Percentiles rank a stretch among this genome's conserved stretches.
Conservation (phyloP, 2,329 filamentous ascomycete genomes). For the Aspergillus sp. region DNA sequence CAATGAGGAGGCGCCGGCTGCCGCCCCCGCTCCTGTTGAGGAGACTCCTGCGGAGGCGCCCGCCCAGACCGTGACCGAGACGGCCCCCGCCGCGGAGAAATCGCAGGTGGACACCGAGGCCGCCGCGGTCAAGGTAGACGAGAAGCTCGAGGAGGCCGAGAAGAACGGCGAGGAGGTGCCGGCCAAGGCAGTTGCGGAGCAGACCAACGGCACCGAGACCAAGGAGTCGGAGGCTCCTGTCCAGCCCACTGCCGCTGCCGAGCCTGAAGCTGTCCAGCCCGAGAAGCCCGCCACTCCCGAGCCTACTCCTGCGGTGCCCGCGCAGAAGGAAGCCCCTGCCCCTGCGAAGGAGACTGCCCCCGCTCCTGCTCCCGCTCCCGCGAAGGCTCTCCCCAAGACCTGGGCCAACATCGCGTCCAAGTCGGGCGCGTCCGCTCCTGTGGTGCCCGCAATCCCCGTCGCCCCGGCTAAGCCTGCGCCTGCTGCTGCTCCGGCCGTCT, state of each 20-base stretch:
- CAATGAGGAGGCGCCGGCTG: conserved; percentile 35
- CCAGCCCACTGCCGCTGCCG: background rate
- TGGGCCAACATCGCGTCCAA: conserved; percentile 61
- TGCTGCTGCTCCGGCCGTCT: conserved; percentile 27
- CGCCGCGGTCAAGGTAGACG: conserved; percentile 60
- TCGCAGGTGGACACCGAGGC: conserved; percentile 36
- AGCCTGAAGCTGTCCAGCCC: conserved; percentile 38
- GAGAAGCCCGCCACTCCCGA: conserved; percentile 67
- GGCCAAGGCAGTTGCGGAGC: conserved; percentile 26
- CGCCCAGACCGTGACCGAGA: conserved; percentile 44
- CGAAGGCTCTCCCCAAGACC: conserved; percentile 58
- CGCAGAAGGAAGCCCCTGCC: conserved; percentile 37
- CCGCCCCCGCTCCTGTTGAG: conserved; percentile 40
- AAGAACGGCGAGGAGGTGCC: conserved; percentile 44
- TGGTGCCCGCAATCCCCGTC: conserved; percentile 34
- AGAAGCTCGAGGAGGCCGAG: conserved; percentile 69
- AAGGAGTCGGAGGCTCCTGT: conserved; percentile 19
- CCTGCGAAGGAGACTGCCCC: background rate
- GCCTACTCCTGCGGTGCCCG: conserved; percentile 53
- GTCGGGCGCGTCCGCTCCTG: conserved; percentile 38
- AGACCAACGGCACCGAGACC: conserved; percentile 34
- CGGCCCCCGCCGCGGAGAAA: conserved; percentile 13
- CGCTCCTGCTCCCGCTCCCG: conserved; percentile 19
- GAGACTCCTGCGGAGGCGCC: conserved; percentile 45
- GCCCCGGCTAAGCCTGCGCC: conserved; percentile 33